Evolutionary conservation across 2,329 filamentous ascomycete species (phyloP), one percentile per base, ranked within the genome.

Genomic region (Talaromyces pinophilus): DNA sequence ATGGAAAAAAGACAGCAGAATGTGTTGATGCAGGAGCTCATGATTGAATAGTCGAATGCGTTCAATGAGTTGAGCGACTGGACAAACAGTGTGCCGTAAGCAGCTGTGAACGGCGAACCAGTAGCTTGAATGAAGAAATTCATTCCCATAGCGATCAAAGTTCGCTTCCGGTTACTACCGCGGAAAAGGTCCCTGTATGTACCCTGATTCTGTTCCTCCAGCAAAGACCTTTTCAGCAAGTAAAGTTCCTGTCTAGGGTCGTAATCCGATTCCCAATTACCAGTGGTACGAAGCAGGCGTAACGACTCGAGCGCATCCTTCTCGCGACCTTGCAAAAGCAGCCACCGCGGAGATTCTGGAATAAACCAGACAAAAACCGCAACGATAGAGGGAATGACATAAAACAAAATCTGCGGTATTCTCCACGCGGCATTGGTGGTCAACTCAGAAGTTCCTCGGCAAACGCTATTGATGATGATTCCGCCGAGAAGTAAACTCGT

Each of bases 31-130:
- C 69, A 70, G 67, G 48, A 65, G 35, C 66, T 68, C 78, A 85
- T 81, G 59, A 86, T 80, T 7, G 79, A 79, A 71, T 80, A 85
- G 55, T 81, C 77, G 72, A 85, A 86, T n/a, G 65, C 44, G 11
- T 67, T 67, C 54, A 67, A 30, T 33, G 65, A 67, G 48, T 67
- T 46, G 22, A 67, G 61, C 10, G 65, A 67, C 46, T 67, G 65
- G 0, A 67, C 60, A 38, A 63, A 67, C 17, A 67, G 28, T 7
- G 65, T 67, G 30, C 60, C 52, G 40, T 67, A 67, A 44, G 65
- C 65, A n/a, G 65, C 65, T n/a, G 65, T 67, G n/a, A 67, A 67
- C 2, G 65, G 65, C 2, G 65, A 67, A 1, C 65, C 65, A 1
- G 65, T 67, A 5, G 65, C 65, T 63, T 67, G 65, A 25, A 67